Evolutionary conservation across 2,329 filamentous ascomycete species (phyloP).

Genomic region (Xylariaceae sp.): DNA sequence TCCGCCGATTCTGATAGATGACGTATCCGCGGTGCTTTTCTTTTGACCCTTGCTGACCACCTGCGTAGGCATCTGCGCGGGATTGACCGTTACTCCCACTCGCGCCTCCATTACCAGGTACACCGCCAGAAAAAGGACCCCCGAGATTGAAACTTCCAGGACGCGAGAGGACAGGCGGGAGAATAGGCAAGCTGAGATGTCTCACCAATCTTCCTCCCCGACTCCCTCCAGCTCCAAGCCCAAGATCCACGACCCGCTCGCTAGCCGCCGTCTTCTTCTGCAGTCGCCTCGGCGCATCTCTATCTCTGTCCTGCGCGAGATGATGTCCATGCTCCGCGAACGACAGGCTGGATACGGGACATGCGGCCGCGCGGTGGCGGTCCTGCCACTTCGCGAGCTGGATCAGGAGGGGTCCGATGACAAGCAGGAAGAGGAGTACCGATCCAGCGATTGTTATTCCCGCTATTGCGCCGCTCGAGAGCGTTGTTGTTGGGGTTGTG

Average conservation of each 20-base stretch:
- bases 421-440: slow-evolving; percentile 52
- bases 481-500: neutral
- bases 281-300: slow-evolving; percentile 26
- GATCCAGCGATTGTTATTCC: slow-evolving; percentile 57
- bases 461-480: slow-evolving; percentile 47
- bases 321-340: slow-evolving; percentile 15
- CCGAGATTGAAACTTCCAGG: slow-evolving; percentile 26
- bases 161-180: slow-evolving; percentile 36
- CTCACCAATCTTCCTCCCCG: slow-evolving; percentile 4
- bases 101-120: slow-evolving; percentile 1
- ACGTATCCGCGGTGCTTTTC: slow-evolving; percentile 39
- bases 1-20: slow-evolving; percentile 38
- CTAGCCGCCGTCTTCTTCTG: slow-evolving; percentile 36
- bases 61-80: neutral
- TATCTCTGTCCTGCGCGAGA: slow-evolving; percentile 1
- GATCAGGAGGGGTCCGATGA: slow-evolving; percentile 51
- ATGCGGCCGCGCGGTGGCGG: slow-evolving; percentile 27
- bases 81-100: too few relatives aligned
- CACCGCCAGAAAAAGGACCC: neutral
- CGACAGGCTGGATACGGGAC: slow-evolving; percentile 8
- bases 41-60: slow-evolving; percentile 15
- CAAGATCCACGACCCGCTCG: slow-evolving; percentile 10
- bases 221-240: slow-evolving; percentile 8
- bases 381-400: slow-evolving; percentile 46
- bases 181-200: slow-evolving; percentile 32